A percentile compares a stretch with the other conserved stretches of the same genome.
These are phyloP conservation scores for Aspergillus hortae DNA, from an alignment of 2,329 filamentous ascomycete genomes.

Conservation along the genomic window DNA sequence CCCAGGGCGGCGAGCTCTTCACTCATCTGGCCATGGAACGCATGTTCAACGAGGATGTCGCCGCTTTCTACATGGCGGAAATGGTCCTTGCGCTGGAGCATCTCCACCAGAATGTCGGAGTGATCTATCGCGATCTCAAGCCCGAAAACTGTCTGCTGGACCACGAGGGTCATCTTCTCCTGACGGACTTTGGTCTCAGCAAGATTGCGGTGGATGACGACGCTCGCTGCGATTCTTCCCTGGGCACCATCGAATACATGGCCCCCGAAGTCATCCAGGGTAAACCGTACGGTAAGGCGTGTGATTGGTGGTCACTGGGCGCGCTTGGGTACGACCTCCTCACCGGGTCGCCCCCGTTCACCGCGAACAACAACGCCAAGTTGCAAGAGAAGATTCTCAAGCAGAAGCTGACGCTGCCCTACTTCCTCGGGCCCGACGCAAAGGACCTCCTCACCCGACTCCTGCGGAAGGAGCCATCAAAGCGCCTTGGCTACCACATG, in stretches of 20 bases:
- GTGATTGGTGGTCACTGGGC: conserved; percentile 98
- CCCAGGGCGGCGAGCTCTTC: conserved; percentile 93
- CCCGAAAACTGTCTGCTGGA: conserved; percentile 97
- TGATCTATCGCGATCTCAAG: conserved; percentile 95
- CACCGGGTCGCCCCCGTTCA: conserved; percentile 88
- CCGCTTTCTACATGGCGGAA: conserved; percentile 98
- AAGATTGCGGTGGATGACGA: conserved; percentile 79
- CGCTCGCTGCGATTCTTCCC: conserved; percentile 76
- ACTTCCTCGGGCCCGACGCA: conserved; percentile 85
- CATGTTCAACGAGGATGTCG: conserved; percentile 87
- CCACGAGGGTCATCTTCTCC: conserved; percentile 81
- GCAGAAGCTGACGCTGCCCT: conserved; percentile 83
- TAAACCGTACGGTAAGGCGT: conserved; percentile 85
- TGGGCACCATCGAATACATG: conserved; percentile 98
- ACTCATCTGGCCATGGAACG: conserved; percentile 89
- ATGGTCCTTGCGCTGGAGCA: conserved; percentile 93
- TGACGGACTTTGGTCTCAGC: conserved; percentile 95
- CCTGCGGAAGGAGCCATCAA: conserved; percentile 85
- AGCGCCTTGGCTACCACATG: conserved; percentile 84
- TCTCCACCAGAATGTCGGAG: conserved; percentile 84
- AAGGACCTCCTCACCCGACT: conserved; percentile 91
- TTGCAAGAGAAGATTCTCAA: conserved; percentile 95
- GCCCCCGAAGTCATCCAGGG: conserved; percentile 90
- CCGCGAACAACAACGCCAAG: conserved; percentile 85
- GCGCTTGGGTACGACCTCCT: conserved; percentile 89